A percentile compares a stretch with the other conserved stretches of the same genome.
Conservation (phyloP, 1,139 yeast species). For the Kluyveromyces sp. region DNA sequence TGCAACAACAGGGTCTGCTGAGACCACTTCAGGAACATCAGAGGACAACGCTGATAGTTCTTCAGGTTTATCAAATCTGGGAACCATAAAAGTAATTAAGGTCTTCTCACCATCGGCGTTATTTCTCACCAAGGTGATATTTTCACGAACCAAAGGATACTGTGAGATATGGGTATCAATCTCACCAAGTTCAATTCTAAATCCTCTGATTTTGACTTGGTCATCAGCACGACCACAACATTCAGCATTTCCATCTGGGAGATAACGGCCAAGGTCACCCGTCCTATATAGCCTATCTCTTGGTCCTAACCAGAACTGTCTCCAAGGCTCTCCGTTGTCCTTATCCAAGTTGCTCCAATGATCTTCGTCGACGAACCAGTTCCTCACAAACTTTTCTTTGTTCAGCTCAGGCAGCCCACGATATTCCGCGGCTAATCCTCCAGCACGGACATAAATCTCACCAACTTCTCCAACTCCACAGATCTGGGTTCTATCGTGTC, state of each 20-base stretch:
- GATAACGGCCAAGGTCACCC: constrained; percentile 93
- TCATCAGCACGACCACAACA: constrained; percentile 99
- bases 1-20: constrained; percentile 60
- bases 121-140: constrained; percentile 84
- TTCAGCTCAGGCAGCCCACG: constrained; percentile 86
- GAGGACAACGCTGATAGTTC: constrained; percentile 26
- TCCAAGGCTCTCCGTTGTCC: constrained; percentile 53
- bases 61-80: constrained; percentile 58
- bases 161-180: constrained; percentile 95
- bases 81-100: constrained; percentile 85
- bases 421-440: constrained; percentile 95
- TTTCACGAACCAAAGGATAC: constrained; percentile 86
- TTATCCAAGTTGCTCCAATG: constrained; percentile 56
- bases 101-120: constrained; percentile 91
- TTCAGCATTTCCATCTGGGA: constrained; percentile 96
- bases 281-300: constrained; percentile 94
- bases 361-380: constrained; percentile 71
- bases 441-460: constrained; percentile 96
- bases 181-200: constrained; percentile 96
- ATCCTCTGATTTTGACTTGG: constrained; percentile 96
- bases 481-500: constrained; percentile 77
- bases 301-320: constrained; percentile 82
- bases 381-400: constrained; percentile 75
- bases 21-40: constrained; percentile 35
- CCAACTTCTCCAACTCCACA: constrained; percentile 99